These are phyloP conservation scores for Metschnikowia matae DNA, from an alignment of 805 yeast species.

Conservation along the genomic window DNA sequence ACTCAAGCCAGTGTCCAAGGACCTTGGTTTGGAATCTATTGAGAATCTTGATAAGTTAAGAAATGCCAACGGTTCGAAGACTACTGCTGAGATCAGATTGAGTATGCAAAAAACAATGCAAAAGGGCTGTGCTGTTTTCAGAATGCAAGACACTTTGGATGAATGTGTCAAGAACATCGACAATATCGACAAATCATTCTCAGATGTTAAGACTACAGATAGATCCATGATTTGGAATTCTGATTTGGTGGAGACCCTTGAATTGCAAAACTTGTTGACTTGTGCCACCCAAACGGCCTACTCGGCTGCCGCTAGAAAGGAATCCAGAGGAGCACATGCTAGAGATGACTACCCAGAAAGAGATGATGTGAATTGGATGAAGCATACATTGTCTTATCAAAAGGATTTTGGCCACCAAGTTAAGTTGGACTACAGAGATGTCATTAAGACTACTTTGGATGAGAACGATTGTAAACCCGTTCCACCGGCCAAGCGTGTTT, in stretches of 20 bases:
- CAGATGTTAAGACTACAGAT: constrained; percentile 81
- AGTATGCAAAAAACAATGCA: constrained; percentile 97
- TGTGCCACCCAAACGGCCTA: constrained; percentile 95
- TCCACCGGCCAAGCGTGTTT: constrained; percentile 95
- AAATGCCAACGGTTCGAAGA: constrained; percentile 73
- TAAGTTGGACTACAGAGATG: constrained; percentile 78
- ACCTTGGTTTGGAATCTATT: constrained; percentile 84
- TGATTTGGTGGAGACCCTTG: constrained; percentile 92
- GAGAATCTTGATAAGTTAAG: constrained; percentile 87
- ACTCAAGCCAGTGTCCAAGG: constrained; percentile 75
- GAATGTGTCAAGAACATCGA: constrained; percentile 81
- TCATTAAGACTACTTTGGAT: constrained; percentile 79
- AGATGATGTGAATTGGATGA: constrained; percentile 97
- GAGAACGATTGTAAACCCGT: constrained; percentile 90
- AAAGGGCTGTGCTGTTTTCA: constrained; percentile 93
- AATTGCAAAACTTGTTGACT: constrained; percentile 91
- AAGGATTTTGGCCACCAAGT: constrained; percentile 63
- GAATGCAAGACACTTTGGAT: constrained; percentile 87
- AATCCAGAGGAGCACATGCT: constrained; percentile 99
- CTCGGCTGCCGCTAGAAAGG: constrained; percentile 92
- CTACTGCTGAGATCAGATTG: constrained; percentile 86
- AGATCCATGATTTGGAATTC: constrained; percentile 99
- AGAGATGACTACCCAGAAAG: constrained; percentile 96
- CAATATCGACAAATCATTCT: constrained; percentile 69
- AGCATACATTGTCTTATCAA: constrained; percentile 95